Percentiles rank a stretch among this genome's conserved stretches.
Evolutionary conservation across 805 yeast species (phyloP).

Genomic region (Wickerhamiella dianesei): DNA sequence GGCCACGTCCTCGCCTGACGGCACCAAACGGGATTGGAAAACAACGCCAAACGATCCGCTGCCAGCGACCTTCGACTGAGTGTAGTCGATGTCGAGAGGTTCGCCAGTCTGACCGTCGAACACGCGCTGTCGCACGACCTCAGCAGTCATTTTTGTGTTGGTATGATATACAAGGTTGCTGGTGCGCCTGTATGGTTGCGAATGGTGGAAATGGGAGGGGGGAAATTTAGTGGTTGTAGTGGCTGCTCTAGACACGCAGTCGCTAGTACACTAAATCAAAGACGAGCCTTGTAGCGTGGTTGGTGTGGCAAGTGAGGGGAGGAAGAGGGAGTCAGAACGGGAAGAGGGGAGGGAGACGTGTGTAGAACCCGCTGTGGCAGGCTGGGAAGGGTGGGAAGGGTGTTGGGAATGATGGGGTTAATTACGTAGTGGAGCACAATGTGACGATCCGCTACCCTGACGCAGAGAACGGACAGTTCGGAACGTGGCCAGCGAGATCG

Average conservation of each 20-base stretch:
- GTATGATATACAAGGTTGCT: too few species aligned
- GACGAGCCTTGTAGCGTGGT: too few species aligned
- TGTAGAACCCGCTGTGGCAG: background rate
- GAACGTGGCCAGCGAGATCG: background rate
- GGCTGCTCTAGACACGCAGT: too few species aligned
- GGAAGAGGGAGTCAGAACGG: background rate
- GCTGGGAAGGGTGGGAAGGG: background rate
- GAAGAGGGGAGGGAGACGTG: background rate
- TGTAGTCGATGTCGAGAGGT: slow-evolving; percentile 49
- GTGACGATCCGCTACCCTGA: background rate
- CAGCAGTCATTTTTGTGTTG: slow-evolving; percentile 16
- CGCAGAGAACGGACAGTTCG: background rate
- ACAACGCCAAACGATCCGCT: slow-evolving; percentile 98
- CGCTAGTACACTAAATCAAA: too few species aligned
- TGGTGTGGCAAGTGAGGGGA: background rate
- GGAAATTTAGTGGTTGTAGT: too few species aligned
- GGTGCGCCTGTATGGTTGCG: background rate
- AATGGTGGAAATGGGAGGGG: too few species aligned
- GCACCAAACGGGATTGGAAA: slow-evolving; percentile 69
- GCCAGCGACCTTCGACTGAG: slow-evolving; percentile 85
- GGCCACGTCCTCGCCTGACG: slow-evolving; percentile 71
- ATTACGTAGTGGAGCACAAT: background rate
- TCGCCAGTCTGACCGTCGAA: slow-evolving; percentile 61
- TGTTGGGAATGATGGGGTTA: background rate
- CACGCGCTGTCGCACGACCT: slow-evolving; percentile 45